Percentiles rank a stretch among this genome's conserved stretches.
Evolutionary conservation across 2,329 filamentous ascomycete species (phyloP).

Genomic region (Zasmidium citrigriseum): DNA sequence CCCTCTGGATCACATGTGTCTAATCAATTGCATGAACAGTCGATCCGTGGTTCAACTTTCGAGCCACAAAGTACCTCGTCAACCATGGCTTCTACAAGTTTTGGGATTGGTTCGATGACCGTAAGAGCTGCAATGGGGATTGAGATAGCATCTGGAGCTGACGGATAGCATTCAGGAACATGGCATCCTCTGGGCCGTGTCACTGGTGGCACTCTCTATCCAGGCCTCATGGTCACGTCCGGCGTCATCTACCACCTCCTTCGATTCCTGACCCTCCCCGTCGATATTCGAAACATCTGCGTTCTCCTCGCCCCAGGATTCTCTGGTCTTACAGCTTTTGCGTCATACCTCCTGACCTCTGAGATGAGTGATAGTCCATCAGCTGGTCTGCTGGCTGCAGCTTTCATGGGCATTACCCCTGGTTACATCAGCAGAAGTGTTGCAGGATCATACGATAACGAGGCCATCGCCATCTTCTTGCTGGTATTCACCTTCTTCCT

Average conservation of each 20-base stretch:
- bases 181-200: conserved; percentile 99
- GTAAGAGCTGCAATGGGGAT: conserved; percentile 49
- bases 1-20: background rate
- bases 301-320: conserved; percentile 93
- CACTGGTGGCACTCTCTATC: conserved; percentile 97
- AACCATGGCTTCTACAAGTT: conserved; percentile 98
- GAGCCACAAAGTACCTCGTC: conserved; percentile 96
- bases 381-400: conserved; percentile 88
- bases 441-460: conserved; percentile 98
- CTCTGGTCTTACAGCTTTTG: conserved; percentile 90
- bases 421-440: conserved; percentile 98
- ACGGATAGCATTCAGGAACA: conserved; percentile 60
- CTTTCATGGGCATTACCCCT: conserved; percentile 96
- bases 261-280: conserved; percentile 81
- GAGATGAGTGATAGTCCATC: conserved; percentile 97
- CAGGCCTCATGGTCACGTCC: conserved; percentile 98
- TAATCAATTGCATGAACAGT: conserved; percentile 55
- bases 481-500: conserved; percentile 98
- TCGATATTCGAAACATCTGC: conserved; percentile 98
- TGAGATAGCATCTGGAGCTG: background rate
- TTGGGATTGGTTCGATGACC: conserved; percentile 99
- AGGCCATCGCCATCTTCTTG: conserved; percentile 98
- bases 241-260: conserved; percentile 94
- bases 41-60: conserved; percentile 99
- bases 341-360: conserved; percentile 90